A percentile compares a stretch with the other conserved stretches of the same genome.
Evolutionary conservation across 2,329 filamentous ascomycete species (phyloP).

Genomic region (Fusarium sp.): DNA sequence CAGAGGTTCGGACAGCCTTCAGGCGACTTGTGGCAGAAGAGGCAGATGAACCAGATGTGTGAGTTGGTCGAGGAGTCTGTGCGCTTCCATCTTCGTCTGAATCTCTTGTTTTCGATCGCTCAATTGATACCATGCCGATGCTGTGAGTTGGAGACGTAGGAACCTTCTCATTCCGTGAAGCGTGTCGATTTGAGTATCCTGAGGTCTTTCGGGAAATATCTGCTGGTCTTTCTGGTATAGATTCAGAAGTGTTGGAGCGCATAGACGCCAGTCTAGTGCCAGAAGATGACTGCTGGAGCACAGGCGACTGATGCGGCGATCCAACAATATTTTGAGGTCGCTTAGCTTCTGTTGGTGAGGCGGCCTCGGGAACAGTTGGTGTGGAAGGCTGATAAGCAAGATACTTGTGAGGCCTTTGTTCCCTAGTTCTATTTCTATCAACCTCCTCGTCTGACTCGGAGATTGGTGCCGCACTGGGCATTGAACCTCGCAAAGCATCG

Average conservation of each 20-base stretch:
- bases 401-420: constrained; percentile 41
- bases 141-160: constrained; percentile 49
- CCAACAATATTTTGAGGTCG: constrained; percentile 38
- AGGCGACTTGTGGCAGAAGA: constrained; percentile 65
- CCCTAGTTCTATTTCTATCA: constrained; percentile 35
- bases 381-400: constrained; percentile 46
- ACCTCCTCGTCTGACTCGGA: constrained; percentile 60
- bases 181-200: constrained; percentile 43
- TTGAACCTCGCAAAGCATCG: constrained; percentile 50
- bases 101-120: constrained; percentile 54
- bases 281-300: constrained; percentile 43
- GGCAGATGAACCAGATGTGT: constrained; percentile 65
- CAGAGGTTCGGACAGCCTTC: constrained; percentile 68
- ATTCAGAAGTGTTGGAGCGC: constrained; percentile 49
- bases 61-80: constrained; percentile 55
- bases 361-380: constrained; percentile 44
- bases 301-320: constrained; percentile 31
- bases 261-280: constrained; percentile 55
- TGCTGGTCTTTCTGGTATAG: constrained; percentile 48
- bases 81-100: constrained; percentile 52
- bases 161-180: constrained; percentile 37
- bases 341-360: constrained; percentile 35
- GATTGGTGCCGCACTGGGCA: constrained; percentile 54
- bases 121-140: constrained; percentile 57
- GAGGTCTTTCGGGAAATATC: constrained; percentile 54